Percentiles rank a stretch among this genome's conserved stretches.
These are phyloP conservation scores for Aspergillus melleus DNA, from an alignment of 2,329 filamentous ascomycete genomes.

Conservation along the genomic window DNA sequence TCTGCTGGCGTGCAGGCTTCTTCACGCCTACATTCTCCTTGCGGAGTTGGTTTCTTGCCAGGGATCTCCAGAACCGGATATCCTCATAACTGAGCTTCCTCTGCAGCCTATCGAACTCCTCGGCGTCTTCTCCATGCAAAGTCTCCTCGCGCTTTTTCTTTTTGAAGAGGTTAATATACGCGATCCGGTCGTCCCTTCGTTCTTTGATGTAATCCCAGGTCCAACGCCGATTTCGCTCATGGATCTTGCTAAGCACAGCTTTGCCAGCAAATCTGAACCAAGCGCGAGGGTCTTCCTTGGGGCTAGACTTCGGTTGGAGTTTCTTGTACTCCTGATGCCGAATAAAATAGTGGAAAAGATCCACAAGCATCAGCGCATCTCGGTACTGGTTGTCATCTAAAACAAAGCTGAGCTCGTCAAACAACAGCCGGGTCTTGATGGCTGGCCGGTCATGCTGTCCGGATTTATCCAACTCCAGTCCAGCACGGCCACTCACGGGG, in stretches of 20 bases:
- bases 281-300: conserved; percentile 85
- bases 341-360: conserved; percentile 97
- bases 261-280: conserved; percentile 92
- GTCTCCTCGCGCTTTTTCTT: conserved; percentile 77
- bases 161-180: conserved; percentile 94
- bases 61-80: conserved; percentile 91
- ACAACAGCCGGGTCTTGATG: conserved; percentile 85
- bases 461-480: conserved; percentile 92
- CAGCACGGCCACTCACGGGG: conserved; percentile 91
- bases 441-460: conserved; percentile 76
- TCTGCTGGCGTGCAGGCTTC: conserved; percentile 70
- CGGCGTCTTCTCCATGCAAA: conserved; percentile 67
- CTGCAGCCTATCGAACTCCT: conserved; percentile 75
- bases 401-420: conserved; percentile 97
- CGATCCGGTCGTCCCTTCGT: conserved; percentile 80
- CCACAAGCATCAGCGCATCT: conserved; percentile 95
- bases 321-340: conserved; percentile 97
- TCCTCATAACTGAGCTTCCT: conserved; percentile 92
- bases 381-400: conserved; percentile 97
- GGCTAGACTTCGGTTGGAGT: conserved; percentile 77
- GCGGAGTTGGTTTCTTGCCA: conserved; percentile 89
- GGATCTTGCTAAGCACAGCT: conserved; percentile 88
- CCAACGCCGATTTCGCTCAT: conserved; percentile 89
- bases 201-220: conserved; percentile 96
- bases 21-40: conserved; percentile 93